Percentiles rank a stretch among this genome's conserved stretches.
phyloP scores from a whole-genome alignment of 1,284 basidiomycete species.

The Ustilago crameri region DNA sequence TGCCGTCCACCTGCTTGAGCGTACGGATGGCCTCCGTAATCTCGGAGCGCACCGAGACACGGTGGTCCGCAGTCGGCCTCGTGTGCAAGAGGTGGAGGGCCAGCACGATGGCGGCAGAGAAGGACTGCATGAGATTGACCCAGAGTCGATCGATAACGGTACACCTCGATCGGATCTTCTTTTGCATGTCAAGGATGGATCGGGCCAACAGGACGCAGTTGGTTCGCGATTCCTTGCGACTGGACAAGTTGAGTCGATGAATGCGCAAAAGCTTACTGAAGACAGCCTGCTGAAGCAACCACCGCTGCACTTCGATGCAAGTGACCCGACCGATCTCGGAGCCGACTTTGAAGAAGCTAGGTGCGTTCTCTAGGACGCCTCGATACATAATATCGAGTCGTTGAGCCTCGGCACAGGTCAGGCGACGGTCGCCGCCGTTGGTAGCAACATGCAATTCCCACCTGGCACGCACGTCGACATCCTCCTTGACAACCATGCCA shows the following conservation, averaged over 20 bases:
- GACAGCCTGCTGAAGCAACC: slow-evolving; percentile 62
- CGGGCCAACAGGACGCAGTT: slow-evolving; percentile 63
- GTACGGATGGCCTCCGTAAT: slow-evolving; percentile 61
- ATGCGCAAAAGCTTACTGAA: slow-evolving; percentile 63
- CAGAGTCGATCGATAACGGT: slow-evolving; percentile 61
- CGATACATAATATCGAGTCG: slow-evolving; percentile 55
- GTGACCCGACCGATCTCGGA: slow-evolving; percentile 49
- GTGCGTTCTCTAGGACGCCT: slow-evolving; percentile 51
- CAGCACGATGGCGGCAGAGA: slow-evolving; percentile 63
- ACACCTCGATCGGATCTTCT: slow-evolving; percentile 56
- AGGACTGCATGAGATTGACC: slow-evolving; percentile 59
- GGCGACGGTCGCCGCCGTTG: slow-evolving; percentile 32
- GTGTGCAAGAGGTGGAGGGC: slow-evolving; percentile 63
- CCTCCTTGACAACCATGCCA: slow-evolving; percentile 50
- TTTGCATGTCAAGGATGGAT: slow-evolving; percentile 62
- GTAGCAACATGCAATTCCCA: slow-evolving; percentile 44
- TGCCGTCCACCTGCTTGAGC: slow-evolving; percentile 54
- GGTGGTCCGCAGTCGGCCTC: slow-evolving; percentile 37
- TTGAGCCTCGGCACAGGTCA: slow-evolving; percentile 44
- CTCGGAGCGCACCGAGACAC: slow-evolving; percentile 57
- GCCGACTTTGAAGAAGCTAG: slow-evolving; percentile 59
- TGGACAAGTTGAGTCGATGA: slow-evolving; percentile 57
- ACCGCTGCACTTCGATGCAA: slow-evolving; percentile 61
- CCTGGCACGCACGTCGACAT: slow-evolving; percentile 50
- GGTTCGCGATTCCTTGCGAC: slow-evolving; percentile 49